phyloP scores from a whole-genome alignment of 129 eudicot genomes.

The Lactuca sativa region DNA sequence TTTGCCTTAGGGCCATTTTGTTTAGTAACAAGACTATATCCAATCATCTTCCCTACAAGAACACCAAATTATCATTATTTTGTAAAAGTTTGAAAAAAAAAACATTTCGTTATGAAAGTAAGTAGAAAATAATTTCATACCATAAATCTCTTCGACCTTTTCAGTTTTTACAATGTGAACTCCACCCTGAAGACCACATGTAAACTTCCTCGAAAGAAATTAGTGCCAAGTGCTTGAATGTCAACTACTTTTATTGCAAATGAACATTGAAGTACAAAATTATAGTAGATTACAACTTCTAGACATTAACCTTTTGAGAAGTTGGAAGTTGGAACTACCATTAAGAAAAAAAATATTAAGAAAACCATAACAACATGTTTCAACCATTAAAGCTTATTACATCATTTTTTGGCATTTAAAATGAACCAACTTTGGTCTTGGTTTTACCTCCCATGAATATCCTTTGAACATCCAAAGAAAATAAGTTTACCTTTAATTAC shows the following conservation, averaged over 20 bases:
- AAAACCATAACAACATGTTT: slow-evolving; percentile 14
- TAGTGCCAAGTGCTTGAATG: background rate
- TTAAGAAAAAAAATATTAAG: background rate
- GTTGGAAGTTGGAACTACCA: background rate
- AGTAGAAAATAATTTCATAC: slow-evolving; percentile 31
- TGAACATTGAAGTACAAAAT: background rate
- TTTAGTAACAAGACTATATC: slow-evolving; percentile 90
- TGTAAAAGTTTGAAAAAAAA: slow-evolving; percentile 2
- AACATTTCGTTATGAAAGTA: background rate
- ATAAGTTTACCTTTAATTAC: slow-evolving; percentile 26
- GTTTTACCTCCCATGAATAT: background rate
- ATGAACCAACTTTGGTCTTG: slow-evolving; percentile 1
- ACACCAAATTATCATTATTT: slow-evolving; percentile 14
- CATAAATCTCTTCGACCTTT: slow-evolving; percentile 74
- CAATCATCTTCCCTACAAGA: slow-evolving; percentile 90
- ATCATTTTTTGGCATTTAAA: slow-evolving; percentile 9
- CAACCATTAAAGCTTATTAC: background rate
- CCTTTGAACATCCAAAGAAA: background rate
- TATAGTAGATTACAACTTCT: background rate
- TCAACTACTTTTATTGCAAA: background rate
- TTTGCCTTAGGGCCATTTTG: slow-evolving; percentile 94
- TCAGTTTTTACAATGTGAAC: slow-evolving; percentile 90
- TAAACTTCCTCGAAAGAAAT: slow-evolving; percentile 53
- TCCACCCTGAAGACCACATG: slow-evolving; percentile 88
- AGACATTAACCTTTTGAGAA: no score